Percentiles rank a stretch among this genome's conserved stretches.
Conservation (phyloP, 2,329 filamentous ascomycete species). For the Nothophaeocryptopus gaeumannii region DNA sequence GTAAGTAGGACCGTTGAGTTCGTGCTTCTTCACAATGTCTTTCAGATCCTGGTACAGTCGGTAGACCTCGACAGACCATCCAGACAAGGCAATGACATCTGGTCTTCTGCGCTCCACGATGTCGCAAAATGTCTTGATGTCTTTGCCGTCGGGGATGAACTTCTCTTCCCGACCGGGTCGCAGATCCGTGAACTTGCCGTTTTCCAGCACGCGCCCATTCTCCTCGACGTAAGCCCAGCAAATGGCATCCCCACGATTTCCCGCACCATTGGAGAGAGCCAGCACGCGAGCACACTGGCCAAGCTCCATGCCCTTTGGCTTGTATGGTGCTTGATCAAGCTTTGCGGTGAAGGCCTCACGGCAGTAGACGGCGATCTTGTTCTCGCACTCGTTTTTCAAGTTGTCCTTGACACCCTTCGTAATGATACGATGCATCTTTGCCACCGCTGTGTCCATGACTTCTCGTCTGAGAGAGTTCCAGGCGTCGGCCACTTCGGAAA, state of each 20-base stretch:
- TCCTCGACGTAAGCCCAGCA: slow-evolving; percentile 93
- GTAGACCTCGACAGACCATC: slow-evolving; percentile 82
- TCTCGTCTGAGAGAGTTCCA: slow-evolving; percentile 90
- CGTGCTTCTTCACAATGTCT: slow-evolving; percentile 72
- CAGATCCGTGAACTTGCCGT: slow-evolving; percentile 81
- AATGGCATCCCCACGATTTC: slow-evolving; percentile 74
- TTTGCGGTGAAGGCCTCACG: slow-evolving; percentile 85
- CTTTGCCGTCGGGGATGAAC: slow-evolving; percentile 61
- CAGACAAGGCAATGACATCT: slow-evolving; percentile 86
- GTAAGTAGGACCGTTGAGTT: slow-evolving; percentile 76
- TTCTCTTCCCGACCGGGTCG: slow-evolving; percentile 64
- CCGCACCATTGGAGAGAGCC: slow-evolving; percentile 80
- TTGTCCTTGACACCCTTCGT: slow-evolving; percentile 92
- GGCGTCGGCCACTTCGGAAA: slow-evolving; percentile 87
- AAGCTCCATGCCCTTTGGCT: slow-evolving; percentile 86
- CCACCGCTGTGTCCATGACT: slow-evolving; percentile 75
- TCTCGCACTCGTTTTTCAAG: slow-evolving; percentile 88
- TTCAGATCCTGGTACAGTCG: slow-evolving; percentile 79
- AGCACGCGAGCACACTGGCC: slow-evolving; percentile 86
- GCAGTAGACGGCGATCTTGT: slow-evolving; percentile 81
- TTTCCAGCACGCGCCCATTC: slow-evolving; percentile 82
- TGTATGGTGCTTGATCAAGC: slow-evolving; percentile 93
- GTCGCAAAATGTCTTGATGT: slow-evolving; percentile 70
- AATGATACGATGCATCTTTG: slow-evolving; percentile 78
- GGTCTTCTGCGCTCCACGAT: slow-evolving; percentile 76